Conservation (phyloP, 495 filamentous ascomycete species). For the Aspergillus coremiiformis region DNA sequence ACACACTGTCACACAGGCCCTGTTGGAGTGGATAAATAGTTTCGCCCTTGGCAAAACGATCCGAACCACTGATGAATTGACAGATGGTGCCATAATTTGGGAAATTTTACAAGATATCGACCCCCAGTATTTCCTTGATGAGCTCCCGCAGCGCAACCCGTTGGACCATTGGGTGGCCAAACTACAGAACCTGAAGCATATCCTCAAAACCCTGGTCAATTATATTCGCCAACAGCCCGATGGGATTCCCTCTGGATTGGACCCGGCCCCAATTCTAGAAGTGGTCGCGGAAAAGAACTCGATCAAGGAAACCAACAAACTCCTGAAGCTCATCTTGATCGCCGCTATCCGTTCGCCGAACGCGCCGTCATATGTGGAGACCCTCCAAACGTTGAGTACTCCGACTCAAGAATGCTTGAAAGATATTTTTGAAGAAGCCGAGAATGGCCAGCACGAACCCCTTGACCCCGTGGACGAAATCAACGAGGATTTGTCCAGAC, state of each 20-base stretch:
- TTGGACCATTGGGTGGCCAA: conserved; percentile 44
- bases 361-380: conserved; percentile 47
- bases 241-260: conserved; percentile 42
- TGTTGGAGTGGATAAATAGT: conserved; percentile 54
- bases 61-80: conserved; percentile 53
- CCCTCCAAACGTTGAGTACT: conserved; percentile 40
- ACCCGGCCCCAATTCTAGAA: conserved; percentile 50
- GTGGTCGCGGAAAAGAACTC: conserved; percentile 45
- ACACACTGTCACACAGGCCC: conserved; percentile 41
- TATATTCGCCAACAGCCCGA: conserved; percentile 57
- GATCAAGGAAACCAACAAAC: conserved; percentile 43
- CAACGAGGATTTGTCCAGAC: conserved; percentile 26
- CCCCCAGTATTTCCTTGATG: conserved; percentile 58
- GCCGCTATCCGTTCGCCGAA: conserved; percentile 54
- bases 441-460: conserved; percentile 34
- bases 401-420: conserved; percentile 41
- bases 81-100: conserved; percentile 69
- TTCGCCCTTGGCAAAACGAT: conserved; percentile 42
- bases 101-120: conserved; percentile 60
- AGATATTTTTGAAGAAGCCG: conserved; percentile 44
- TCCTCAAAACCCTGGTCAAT: conserved; percentile 56
- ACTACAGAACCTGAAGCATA: conserved; percentile 58
- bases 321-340: conserved; percentile 56
- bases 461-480: conserved; percentile 31
- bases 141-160: conserved; percentile 49